Evolutionary conservation across 2,329 filamentous ascomycete species (phyloP).

Genomic region (Tolypocladium ophioglossoides): DNA sequence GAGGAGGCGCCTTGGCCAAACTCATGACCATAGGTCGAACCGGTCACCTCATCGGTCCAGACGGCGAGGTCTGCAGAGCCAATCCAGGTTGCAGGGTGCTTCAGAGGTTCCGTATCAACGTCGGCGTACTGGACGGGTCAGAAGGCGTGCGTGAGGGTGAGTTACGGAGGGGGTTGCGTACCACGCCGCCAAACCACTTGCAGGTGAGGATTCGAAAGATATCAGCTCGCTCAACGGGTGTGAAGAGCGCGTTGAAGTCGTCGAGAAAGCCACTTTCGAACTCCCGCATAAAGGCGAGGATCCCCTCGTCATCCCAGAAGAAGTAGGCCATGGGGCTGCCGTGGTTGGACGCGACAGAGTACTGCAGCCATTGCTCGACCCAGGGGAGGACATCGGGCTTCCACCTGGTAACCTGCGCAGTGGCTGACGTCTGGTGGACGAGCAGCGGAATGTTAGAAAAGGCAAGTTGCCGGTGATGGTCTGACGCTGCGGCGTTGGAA

Average conservation of each 20-base stretch:
- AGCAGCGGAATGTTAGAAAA: slow-evolving; percentile 14
- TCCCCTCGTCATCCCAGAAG: slow-evolving; percentile 12
- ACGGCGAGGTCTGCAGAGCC: slow-evolving; percentile 7
- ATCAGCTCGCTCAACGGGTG: slow-evolving; percentile 12
- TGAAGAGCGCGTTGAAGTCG: slow-evolving; percentile 8
- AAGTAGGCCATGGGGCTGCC: slow-evolving; percentile 12
- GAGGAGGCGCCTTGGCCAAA: background rate
- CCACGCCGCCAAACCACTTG: slow-evolving; percentile 13
- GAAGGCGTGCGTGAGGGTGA: background rate
- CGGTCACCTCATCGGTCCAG: slow-evolving; percentile 10
- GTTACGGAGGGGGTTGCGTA: slow-evolving; percentile 4
- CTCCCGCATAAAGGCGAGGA: slow-evolving; percentile 8
- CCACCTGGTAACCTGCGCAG: slow-evolving; percentile 7
- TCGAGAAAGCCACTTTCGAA: slow-evolving; percentile 7
- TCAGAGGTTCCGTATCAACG: slow-evolving; percentile 13
- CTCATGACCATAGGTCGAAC: slow-evolving; percentile 4
- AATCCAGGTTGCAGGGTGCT: slow-evolving; percentile 11
- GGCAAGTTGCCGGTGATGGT: slow-evolving; percentile 6
- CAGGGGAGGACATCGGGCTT: slow-evolving; percentile 9
- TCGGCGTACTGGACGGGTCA: slow-evolving; percentile 11
- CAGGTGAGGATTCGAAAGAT: slow-evolving; percentile 12
- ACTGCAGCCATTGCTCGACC: slow-evolving; percentile 12
- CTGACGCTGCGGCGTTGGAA: slow-evolving; percentile 6
- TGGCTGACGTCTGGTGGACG: slow-evolving; percentile 12
- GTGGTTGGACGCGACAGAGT: slow-evolving; percentile 3